Evolutionary conservation across 192 early-diverging fungal genomes (phyloP), one percentile per base, ranked within the genome.

Genomic region (Rhizophlyctis rosea): DNA sequence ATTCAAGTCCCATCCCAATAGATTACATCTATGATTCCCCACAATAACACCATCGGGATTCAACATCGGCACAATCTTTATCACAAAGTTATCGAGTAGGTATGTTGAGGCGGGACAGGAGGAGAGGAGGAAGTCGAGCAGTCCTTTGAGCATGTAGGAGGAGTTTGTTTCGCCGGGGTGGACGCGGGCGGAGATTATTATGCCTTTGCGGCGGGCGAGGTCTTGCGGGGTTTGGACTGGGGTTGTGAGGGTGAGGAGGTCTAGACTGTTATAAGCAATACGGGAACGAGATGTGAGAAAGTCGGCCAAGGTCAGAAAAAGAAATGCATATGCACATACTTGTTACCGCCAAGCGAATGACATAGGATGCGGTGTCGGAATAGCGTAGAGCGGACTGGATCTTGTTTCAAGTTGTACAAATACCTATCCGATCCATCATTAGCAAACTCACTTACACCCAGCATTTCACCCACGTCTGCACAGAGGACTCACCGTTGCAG

Each of bases 1-100:
- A 31, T 79, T 79, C 30, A 79, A 47, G 61, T 79, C 77, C 35
- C 60, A 79, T 18, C 77, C 77, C 23, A 57, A 68, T 18, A 79
- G 30, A 34, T 75, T 76, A 53, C 77, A 79, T 55, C 77, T 58
- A 61, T 76, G 64, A 50, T 76, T 76, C 4, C 74, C 74, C n/a
- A 76, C 50, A 34, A 76, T 70, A 9, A 74, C 70, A 16, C 76
- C 68, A 49, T 78, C 68, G 3, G 77, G 77, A 58, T 79, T 79
- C 5, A 75, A 52, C 77, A 79, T 79, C 14, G 77, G 77, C 2
- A 79, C 59, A 50, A 77, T 35, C 54, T 79, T 79, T 14, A 79
- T 62, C 21, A 79, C 63, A 47, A 66, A 79, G 51, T 62, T 55
- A 7, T 64, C 60, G 14, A 67, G 36, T 28, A 79, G 34, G 32